Evolutionary conservation across 1,284 basidiomycete species (phyloP).

Genomic region (Trametes pubescens): DNA sequence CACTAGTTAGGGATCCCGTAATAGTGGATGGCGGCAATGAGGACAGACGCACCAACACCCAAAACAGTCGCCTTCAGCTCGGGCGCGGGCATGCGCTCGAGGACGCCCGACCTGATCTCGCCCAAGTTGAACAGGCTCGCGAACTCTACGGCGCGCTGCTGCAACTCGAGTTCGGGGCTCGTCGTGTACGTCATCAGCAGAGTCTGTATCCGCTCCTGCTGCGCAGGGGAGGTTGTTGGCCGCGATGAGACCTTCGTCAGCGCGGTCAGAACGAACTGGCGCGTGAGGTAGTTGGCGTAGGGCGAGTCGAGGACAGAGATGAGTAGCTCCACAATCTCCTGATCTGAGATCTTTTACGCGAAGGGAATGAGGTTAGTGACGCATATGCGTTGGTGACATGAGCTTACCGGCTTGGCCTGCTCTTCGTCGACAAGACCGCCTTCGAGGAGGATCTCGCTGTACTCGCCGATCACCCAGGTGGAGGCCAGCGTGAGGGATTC

Average conservation of each 20-base stretch:
- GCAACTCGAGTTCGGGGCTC: slow-evolving; percentile 92
- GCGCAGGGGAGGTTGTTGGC: slow-evolving; percentile 63
- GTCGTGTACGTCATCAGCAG: slow-evolving; percentile 83
- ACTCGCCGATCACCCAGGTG: slow-evolving; percentile 98
- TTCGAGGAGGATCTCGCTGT: slow-evolving; percentile 90
- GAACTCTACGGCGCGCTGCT: slow-evolving; percentile 97
- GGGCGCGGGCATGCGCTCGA: slow-evolving; percentile 98
- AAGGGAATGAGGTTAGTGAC: not conserved
- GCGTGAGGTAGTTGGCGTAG: slow-evolving; percentile 90
- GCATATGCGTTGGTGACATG: not conserved
- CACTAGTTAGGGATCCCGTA: not conserved
- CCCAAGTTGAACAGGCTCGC: slow-evolving; percentile 81
- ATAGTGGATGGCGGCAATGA: not conserved
- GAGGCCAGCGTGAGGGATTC: slow-evolving; percentile 94
- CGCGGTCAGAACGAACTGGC: slow-evolving; percentile 92
- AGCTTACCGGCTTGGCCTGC: slow-evolving; percentile 69
- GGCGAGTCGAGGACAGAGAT: slow-evolving; percentile 92
- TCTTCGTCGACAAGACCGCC: slow-evolving; percentile 92
- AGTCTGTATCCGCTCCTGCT: slow-evolving; percentile 82
- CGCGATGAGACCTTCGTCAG: slow-evolving; percentile 93
- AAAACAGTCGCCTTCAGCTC: slow-evolving; percentile 95
- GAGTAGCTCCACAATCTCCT: slow-evolving; percentile 87
- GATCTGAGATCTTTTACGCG: slow-evolving; percentile 72
- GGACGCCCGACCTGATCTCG: slow-evolving; percentile 86
- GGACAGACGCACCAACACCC: slow-evolving; percentile 75